Conservation (phyloP, 805 yeast genomes). For the Ogataea henricii region DNA sequence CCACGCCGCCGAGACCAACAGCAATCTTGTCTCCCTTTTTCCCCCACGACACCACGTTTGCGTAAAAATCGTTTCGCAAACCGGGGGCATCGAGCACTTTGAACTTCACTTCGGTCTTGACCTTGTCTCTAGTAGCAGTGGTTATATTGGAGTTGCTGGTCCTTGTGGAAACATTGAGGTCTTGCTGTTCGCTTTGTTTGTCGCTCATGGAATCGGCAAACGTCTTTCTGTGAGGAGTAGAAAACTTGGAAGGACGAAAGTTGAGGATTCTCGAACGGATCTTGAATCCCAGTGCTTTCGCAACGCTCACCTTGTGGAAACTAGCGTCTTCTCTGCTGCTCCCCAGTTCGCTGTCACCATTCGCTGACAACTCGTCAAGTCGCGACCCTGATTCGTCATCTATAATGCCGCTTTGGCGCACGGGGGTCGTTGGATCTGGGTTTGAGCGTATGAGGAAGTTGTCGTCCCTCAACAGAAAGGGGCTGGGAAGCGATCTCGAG, state of each 20-base stretch:
- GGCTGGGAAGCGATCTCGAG: constrained; percentile 11
- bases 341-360: constrained; percentile 10
- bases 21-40: constrained; percentile 48
- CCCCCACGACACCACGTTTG: constrained; percentile 78
- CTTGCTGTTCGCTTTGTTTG: constrained; percentile 15
- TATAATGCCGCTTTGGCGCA: constrained; percentile 10
- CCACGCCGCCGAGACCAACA: constrained; percentile 64
- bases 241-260: constrained; percentile 28
- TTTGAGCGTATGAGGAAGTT: constrained; percentile 23
- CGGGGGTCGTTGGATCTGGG: constrained; percentile 9
- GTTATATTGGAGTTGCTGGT: constrained; percentile 13
- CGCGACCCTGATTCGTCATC: constrained; percentile 14
- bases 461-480: constrained; percentile 24
- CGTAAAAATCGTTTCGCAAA: constrained; percentile 73
- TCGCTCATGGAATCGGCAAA: constrained; percentile 14
- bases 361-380: constrained; percentile 13
- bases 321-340: constrained; percentile 13
- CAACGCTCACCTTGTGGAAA: constrained; percentile 43
- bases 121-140: constrained; percentile 24
- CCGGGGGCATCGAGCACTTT: constrained; percentile 69
- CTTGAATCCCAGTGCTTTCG: constrained; percentile 52
- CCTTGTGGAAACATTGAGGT: constrained; percentile 14
- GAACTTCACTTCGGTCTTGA: constrained; percentile 45
- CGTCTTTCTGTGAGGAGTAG: constrained; percentile 12
- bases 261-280: constrained; percentile 43